Conservation (phyloP, 2,329 filamentous ascomycete species). For the Arthrocladium fulminans region DNA sequence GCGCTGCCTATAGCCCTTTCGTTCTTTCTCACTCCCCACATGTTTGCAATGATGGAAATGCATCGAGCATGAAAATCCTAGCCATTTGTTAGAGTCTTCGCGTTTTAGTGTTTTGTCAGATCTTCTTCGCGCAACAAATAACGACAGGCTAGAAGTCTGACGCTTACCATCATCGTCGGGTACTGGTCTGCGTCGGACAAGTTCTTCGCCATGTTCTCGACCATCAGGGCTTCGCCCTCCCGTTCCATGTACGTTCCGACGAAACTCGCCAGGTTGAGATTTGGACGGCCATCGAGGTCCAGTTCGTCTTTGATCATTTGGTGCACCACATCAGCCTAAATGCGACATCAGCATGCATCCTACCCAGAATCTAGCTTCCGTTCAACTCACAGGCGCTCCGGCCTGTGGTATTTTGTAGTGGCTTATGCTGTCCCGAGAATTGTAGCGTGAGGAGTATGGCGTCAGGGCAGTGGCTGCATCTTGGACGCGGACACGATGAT, state of each 20-base stretch:
- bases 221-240: slow-evolving; percentile 55
- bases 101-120: too few species aligned
- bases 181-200: slow-evolving; percentile 61
- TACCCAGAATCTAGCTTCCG: neutral
- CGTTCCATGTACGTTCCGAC: slow-evolving; percentile 65
- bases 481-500: slow-evolving; percentile 25
- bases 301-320: slow-evolving; percentile 56
- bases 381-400: slow-evolving; percentile 21
- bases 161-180: slow-evolving; percentile 38
- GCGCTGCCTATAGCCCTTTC: slow-evolving; percentile 60
- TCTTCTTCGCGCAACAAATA: too few species aligned
- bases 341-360: slow-evolving; percentile 9
- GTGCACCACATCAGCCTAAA: slow-evolving; percentile 50
- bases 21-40: slow-evolving; percentile 54
- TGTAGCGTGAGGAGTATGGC: slow-evolving; percentile 29
- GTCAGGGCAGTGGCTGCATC: slow-evolving; percentile 23
- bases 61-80: slow-evolving; percentile 56
- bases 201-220: slow-evolving; percentile 62
- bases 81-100: neutral
- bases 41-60: slow-evolving; percentile 57
- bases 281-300: slow-evolving; percentile 57
- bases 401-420: slow-evolving; percentile 28
- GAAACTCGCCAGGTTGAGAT: slow-evolving; percentile 59
- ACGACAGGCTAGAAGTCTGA: too few species aligned
- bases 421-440: slow-evolving; percentile 26